Evolutionary conservation across 2,329 filamentous ascomycete genomes (phyloP).

Genomic region (Corniculantispora saksenae): DNA sequence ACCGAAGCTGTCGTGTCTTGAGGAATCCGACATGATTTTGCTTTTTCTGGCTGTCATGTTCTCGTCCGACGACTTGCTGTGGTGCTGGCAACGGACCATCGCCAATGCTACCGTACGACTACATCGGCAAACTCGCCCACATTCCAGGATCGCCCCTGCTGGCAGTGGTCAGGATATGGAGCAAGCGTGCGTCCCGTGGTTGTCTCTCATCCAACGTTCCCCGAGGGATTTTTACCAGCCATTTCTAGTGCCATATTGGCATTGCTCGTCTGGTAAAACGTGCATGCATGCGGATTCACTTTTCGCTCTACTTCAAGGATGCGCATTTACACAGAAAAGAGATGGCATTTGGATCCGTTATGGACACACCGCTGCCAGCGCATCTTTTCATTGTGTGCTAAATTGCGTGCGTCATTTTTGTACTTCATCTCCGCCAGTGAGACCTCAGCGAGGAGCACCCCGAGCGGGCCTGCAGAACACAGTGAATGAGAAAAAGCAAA

Average conservation of each 20-base stretch:
- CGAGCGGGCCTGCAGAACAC: background rate
- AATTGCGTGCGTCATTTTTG: background rate
- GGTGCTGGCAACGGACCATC: background rate
- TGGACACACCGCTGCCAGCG: background rate
- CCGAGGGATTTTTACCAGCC: background rate
- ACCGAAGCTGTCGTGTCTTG: background rate
- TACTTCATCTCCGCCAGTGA: background rate
- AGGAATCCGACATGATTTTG: background rate
- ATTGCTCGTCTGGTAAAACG: background rate
- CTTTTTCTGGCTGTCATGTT: background rate
- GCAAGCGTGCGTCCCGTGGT: background rate
- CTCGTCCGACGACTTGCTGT: background rate
- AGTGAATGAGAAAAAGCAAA: background rate
- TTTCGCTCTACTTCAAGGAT: background rate
- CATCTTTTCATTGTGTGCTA: background rate
- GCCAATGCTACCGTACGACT: constrained; percentile 6
- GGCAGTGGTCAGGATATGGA: background rate
- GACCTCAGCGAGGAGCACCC: background rate
- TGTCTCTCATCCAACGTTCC: background rate
- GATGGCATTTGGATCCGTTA: background rate
- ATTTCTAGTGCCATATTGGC: too few species aligned
- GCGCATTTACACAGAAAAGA: background rate
- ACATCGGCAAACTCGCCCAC: background rate
- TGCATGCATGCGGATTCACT: background rate
- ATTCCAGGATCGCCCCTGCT: background rate